phyloP scores from a whole-genome alignment of 2,329 filamentous ascomycete species.

The Diaporthe citriasiana region DNA sequence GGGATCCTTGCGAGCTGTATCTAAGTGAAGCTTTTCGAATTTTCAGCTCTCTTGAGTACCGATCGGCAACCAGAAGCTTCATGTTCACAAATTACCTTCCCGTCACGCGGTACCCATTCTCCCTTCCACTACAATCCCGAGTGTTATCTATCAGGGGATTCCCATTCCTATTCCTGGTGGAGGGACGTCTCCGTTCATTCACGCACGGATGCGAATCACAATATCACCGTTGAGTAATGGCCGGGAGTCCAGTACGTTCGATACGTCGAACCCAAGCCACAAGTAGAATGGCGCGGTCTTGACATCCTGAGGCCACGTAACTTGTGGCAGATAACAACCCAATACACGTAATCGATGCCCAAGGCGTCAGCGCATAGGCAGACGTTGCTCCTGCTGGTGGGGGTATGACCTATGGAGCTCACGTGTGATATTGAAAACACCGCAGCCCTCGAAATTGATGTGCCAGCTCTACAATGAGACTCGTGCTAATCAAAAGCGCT shows the following conservation, averaged over 20 bases:
- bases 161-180: background rate
- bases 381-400: too few relatives aligned
- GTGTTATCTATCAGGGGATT: background rate
- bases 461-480: too few relatives aligned
- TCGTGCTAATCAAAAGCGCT: too few relatives aligned
- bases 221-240: background rate
- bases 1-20: background rate
- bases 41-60: background rate
- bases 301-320: background rate
- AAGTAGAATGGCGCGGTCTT: background rate
- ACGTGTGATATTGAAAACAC: background rate
- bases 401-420: background rate
- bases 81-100: background rate
- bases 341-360: background rate
- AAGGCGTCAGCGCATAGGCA: background rate
- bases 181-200: background rate
- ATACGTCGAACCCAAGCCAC: too few relatives aligned
- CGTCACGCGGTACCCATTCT: too few relatives aligned
- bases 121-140: background rate
- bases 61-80: background rate
- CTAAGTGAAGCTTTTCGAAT: conserved; percentile 10
- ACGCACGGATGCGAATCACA: conserved; percentile 2
- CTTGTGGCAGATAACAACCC: background rate
- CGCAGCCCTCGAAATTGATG: too few relatives aligned
- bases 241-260: background rate